Base-by-base conservation (phyloP, 2,329 filamentous ascomycete species). In the Aureobasidium melanogenum region DNA sequence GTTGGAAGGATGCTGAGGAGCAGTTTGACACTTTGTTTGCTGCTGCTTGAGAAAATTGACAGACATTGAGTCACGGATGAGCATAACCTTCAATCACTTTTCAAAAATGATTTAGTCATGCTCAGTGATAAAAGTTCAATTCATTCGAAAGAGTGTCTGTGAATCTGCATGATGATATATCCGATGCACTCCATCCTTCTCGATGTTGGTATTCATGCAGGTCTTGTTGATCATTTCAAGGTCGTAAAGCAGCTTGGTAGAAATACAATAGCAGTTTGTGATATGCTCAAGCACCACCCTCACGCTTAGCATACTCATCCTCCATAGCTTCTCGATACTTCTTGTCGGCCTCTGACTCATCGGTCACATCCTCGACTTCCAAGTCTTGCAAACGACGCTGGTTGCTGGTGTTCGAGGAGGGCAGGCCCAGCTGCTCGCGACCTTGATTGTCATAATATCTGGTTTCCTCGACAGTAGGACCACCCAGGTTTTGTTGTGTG, bases 221-320 rank as follows among this genome's bases (percentile, higher is more conserved):
- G 30, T 38, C 19, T 38, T 38, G 26, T 5, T 38, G 5, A 12
- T 51, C 48, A 26, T 51, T 24, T 36, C 38, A 32, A 26, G 43
- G 17, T 44, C 54, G 36, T 46, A 7, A 44, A n/a, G 32, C 32
- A 36, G 32, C 32, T 14, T 36, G 32, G 32, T 22, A 57, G 7
- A 10, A 26, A 22, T 7, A 7, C 10, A 19, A 19, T 17, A 14
- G 17, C 2, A 2, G 30, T 17, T 12, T 1, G 47, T 2, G 15
- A 19, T 36, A 17, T 10, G 32, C 50, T 60, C 22, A 76, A 44
- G 74, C 75, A 47, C 75, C 75, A 10, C 75, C 74, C 65, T 77
- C 74, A 30, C 74, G 67, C 71, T 77, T 77, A 2, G 74, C 75
- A 67, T 76, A 77, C 63, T 77, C 75, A 1, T 75, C 74, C 66